Evolutionary conservation across 116 monocot species (phyloP).

Genomic region (Trichopus zeylanicus): DNA sequence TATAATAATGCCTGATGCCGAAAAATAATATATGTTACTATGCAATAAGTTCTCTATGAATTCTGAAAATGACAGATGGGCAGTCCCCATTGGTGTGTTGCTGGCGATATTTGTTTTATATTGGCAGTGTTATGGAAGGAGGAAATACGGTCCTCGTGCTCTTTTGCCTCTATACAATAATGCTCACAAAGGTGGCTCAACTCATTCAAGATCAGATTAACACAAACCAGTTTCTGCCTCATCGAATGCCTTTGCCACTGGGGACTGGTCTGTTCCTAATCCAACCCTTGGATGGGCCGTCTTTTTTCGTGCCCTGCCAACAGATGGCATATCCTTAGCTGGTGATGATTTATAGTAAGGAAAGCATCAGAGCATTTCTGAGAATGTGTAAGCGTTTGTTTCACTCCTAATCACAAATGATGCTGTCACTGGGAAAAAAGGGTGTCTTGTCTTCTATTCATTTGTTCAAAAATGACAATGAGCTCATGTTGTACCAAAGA

Average conservation of each 20-base stretch:
- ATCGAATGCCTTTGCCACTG: neutral
- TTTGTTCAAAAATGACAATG: too few species aligned
- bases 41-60: neutral
- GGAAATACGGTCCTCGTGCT: conserved; percentile 35
- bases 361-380: too few species aligned
- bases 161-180: conserved; percentile 55
- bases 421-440: too few species aligned
- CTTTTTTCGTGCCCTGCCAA: conserved; percentile 17
- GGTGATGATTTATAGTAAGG: too few species aligned
- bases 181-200: conserved; percentile 26
- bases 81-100: conserved; percentile 37
- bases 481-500: too few species aligned
- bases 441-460: too few species aligned
- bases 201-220: conserved; percentile 54
- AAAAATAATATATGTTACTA: too few species aligned
- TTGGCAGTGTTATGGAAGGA: conserved; percentile 65
- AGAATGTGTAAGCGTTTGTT: too few species aligned
- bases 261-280: neutral
- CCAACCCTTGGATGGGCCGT: conserved; percentile 1
- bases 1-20: too few species aligned
- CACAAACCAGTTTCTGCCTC: neutral
- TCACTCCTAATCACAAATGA: too few species aligned
- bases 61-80: conserved; percentile 43
- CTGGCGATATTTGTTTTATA: conserved; percentile 35
- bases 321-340: conserved; percentile 8